phyloP scores from a whole-genome alignment of 768 basidiomycete genomes.

The Termitomyces bulborhizus region DNA sequence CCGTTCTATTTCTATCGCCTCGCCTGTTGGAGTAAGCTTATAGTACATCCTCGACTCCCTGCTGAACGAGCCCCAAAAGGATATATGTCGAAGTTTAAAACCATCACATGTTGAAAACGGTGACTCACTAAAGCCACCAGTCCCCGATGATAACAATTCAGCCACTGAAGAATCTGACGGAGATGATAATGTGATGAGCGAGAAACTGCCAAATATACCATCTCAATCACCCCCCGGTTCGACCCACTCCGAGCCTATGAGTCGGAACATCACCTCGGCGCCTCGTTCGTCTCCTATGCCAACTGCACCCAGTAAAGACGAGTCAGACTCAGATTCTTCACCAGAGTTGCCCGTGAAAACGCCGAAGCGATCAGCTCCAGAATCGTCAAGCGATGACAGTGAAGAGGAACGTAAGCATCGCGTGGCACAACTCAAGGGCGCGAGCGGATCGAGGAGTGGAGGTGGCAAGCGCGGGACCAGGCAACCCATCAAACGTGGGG shows the following conservation, averaged over 20 bases:
- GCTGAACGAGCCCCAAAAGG: conserved; percentile 5
- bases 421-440: conserved; percentile 34
- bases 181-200: conserved; percentile 21
- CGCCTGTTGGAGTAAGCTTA: conserved; percentile 7
- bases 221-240: neutral
- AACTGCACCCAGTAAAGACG: conserved; percentile 4
- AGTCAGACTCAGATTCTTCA: conserved; percentile 48
- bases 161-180: conserved; percentile 39
- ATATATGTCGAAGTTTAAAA: conserved; percentile 1
- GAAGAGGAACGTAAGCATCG: conserved; percentile 44
- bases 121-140: conserved; percentile 6
- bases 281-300: neutral
- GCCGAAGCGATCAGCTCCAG: conserved; percentile 29
- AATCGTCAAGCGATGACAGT: conserved; percentile 49
- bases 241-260: neutral
- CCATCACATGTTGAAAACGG: neutral
- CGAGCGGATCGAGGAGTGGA: conserved; percentile 15
- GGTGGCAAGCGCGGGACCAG: conserved; percentile 44
- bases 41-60: neutral
- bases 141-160: conserved; percentile 33
- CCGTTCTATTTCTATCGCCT: conserved; percentile 9
- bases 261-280: conserved; percentile 2
- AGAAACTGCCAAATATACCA: neutral
- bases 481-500: conserved; percentile 73
- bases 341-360: conserved; percentile 47